Evolutionary conservation across 441 rosid species (phyloP).

Genomic region (Syzygium syzygioides): DNA sequence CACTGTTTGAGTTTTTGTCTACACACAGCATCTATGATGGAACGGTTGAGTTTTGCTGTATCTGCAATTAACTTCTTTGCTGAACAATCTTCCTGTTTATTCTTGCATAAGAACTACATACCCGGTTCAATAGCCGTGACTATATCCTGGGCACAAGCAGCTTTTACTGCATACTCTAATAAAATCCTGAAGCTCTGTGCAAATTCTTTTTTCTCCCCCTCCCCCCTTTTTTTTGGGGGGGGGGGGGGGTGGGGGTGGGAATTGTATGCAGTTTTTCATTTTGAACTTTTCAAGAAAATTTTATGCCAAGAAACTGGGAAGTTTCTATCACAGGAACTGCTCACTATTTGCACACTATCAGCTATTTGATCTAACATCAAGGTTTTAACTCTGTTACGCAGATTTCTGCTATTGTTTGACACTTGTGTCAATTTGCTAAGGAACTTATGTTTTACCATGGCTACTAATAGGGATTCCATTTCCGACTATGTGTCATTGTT

Average conservation of each 20-base stretch:
- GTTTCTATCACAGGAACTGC: neutral
- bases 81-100: neutral
- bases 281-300: neutral
- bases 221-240: too few species aligned
- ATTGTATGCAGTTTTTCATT: neutral
- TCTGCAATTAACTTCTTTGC: neutral
- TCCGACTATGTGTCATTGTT: neutral
- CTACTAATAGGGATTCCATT: neutral
- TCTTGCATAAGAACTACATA: neutral
- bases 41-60: neutral
- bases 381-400: neutral
- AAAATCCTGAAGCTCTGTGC: neutral
- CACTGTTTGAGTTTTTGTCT: neutral
- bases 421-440: neutral
- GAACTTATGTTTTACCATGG: neutral
- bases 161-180: neutral
- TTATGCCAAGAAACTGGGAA: neutral
- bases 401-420: neutral
- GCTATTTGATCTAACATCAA: neutral
- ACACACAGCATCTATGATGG: neutral
- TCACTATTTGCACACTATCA: neutral
- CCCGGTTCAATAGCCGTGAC: neutral
- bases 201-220: too few species aligned
- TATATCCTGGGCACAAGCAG: neutral
- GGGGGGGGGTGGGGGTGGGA: too few species aligned